phyloP scores from a whole-genome alignment of 2,329 filamentous ascomycete genomes.

The Coniochaeta sp. region DNA sequence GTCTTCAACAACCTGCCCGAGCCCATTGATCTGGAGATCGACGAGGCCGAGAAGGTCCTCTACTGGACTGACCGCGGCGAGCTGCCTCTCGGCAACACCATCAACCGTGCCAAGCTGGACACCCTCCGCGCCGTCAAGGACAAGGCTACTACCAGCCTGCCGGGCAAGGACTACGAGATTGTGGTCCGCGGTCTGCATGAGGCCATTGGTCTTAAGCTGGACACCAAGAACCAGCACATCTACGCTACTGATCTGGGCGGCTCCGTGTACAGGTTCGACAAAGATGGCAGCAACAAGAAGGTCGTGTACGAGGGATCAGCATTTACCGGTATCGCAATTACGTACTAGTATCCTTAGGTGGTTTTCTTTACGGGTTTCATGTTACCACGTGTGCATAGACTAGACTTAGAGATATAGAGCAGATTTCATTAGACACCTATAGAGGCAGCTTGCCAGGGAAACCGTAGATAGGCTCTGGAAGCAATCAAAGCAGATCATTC shows the following conservation, averaged over 20 bases:
- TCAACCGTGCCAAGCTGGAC: slow-evolving; percentile 30
- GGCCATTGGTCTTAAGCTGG: not conserved
- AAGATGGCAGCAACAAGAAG: not conserved
- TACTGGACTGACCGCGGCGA: slow-evolving; percentile 59
- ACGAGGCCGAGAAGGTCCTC: slow-evolving; percentile 30
- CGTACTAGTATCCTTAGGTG: not conserved
- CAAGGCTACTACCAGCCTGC: not conserved
- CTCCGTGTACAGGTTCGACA: not conserved
- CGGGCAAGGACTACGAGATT: not conserved
- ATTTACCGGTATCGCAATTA: not conserved
- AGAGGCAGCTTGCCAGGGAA: no score
- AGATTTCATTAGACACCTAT: no score
- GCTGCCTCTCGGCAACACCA: slow-evolving; percentile 42
- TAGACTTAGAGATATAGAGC: no score
- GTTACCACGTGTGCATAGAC: no score
- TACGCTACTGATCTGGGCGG: not conserved
- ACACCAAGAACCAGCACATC: not conserved
- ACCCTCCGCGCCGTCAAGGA: not conserved
- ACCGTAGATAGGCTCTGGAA: no score
- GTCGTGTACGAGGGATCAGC: not conserved
- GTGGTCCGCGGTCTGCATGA: not conserved
- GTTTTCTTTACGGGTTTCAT: no score
- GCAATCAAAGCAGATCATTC: no score
- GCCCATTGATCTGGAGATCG: slow-evolving; percentile 50
- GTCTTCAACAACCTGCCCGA: slow-evolving; percentile 41